Base-by-base conservation (phyloP, 345 rosid species). In the Lepidium sativum region DNA sequence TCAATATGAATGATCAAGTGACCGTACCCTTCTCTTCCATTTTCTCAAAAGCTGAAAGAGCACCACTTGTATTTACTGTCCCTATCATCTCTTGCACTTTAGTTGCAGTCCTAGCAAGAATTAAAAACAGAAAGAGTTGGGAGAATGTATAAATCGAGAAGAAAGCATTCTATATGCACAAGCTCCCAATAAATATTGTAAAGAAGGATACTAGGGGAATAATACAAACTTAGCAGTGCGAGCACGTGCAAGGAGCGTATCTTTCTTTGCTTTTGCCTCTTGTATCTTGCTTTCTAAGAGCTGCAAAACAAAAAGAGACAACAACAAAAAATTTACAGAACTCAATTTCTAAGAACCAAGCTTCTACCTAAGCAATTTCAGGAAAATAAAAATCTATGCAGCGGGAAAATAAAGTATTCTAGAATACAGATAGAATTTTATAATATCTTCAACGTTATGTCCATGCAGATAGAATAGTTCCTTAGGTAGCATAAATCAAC, bases 211-310 rank as follows among this genome's bases (percentile, higher is more conserved):
- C 27, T 29, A 50, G 29, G 41, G 63, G 39, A 12, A 31, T 54
- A 13, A 14, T 45, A 61, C 77, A 67, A 29, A 73, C 77, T 73
- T 73, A 12, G 77, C 77, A 35, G 77, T 73, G 21, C 75, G 70
- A 70, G 72, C 70, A 34, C 67, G 96, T 55, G 99, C 99, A 78
- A 86, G 89, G 71, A 90, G 75, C 33, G 97, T 90, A 75, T 90
- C 99, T 82, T 90, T 94, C 85, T 94, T 94, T 41, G 99, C 86
- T 80, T 63, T 88, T 53, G 99, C 99, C 76, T 94, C 99, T 61
- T 90, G 96, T 75, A 94, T 94, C 81, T 90, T 94, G 86, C 99
- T 90, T 83, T 94, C 99, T 80, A 94, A 69, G 69, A 94, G 87
- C 97, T 94, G 77, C 69, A 78, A 48, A 45, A 27, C 31, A 68